Evolutionary conservation across 768 basidiomycete species (phyloP).

Genomic region (Hygrocybe coccinea): DNA sequence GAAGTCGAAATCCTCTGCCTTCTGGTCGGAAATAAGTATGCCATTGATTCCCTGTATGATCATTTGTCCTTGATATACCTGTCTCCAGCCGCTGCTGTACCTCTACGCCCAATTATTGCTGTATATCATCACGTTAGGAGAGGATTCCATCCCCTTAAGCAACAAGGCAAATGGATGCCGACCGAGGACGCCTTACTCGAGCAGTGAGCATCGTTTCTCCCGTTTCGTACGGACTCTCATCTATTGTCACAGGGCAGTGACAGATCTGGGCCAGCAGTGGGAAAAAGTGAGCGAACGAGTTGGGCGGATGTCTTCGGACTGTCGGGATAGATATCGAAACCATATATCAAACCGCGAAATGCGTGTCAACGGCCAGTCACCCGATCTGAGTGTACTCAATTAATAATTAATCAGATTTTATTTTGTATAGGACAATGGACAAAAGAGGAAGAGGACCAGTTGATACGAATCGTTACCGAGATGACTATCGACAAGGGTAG

Average conservation of each 20-base stretch:
- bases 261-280: conserved; percentile 71
- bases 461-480: conserved; percentile 69
- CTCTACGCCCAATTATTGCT: conserved; percentile 73
- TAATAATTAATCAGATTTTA: not conserved
- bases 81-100: conserved; percentile 57
- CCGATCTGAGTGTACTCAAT: not conserved
- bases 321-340: conserved; percentile 82
- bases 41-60: conserved; percentile 1
- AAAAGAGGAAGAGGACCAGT: conserved; percentile 71
- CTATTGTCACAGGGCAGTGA: conserved; percentile 51
- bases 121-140: conserved; percentile 81
- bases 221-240: not conserved
- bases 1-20: conserved; percentile 55
- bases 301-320: conserved; percentile 73
- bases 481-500: conserved; percentile 72
- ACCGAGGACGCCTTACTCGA: conserved; percentile 61
- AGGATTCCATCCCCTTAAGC: conserved; percentile 60
- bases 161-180: conserved; percentile 64
- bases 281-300: conserved; percentile 68
- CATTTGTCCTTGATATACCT: conserved; percentile 5
- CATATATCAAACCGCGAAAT: conserved; percentile 66
- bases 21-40: conserved; percentile 81
- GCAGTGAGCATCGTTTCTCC: conserved; percentile 41
- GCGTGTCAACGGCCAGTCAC: conserved; percentile 49
- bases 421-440: conserved; percentile 56